phyloP scores from a whole-genome alignment of 2,329 filamentous ascomycete species.

The Xylariaceae sp. region DNA sequence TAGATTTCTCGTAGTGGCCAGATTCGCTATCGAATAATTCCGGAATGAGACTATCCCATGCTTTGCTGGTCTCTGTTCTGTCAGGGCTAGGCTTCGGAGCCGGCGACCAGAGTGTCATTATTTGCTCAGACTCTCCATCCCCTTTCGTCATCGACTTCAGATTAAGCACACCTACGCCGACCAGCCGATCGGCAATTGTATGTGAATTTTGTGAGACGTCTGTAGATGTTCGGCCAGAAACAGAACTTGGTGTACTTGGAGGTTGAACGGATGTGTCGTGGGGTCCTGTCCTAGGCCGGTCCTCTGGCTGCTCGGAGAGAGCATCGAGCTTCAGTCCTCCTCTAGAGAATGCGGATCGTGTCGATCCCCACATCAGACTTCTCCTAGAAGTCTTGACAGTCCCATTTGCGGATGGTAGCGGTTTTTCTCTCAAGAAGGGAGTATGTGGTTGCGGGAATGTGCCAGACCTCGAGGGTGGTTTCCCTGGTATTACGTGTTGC shows the following conservation, averaged over 20 bases:
- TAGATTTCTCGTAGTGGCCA: constrained; percentile 71
- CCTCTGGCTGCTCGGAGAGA: constrained; percentile 50
- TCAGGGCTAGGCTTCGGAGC: constrained; percentile 51
- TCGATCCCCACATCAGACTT: constrained; percentile 66
- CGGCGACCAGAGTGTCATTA: constrained; percentile 74
- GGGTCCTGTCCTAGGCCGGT: constrained; percentile 36
- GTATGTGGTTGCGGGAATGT: constrained; percentile 37
- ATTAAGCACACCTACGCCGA: constrained; percentile 74
- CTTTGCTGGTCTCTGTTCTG: constrained; percentile 55
- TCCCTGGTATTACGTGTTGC: constrained; percentile 44
- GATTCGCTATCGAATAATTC: constrained; percentile 69
- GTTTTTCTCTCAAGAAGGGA: constrained; percentile 45
- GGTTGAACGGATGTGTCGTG: constrained; percentile 40
- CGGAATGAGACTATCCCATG: constrained; percentile 69
- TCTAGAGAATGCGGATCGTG: constrained; percentile 52
- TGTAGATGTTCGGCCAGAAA: constrained; percentile 33
- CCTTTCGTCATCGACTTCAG: constrained; percentile 72
- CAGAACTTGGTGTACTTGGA: constrained; percentile 56
- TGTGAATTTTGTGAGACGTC: constrained; percentile 33
- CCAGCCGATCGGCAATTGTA: constrained; percentile 59
- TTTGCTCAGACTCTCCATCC: constrained; percentile 67
- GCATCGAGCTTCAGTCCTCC: constrained; percentile 52
- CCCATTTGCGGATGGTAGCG: constrained; percentile 39
- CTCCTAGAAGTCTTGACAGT: constrained; percentile 54
- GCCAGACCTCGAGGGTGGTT: constrained; percentile 51